phyloP scores from a whole-genome alignment of 2,329 filamentous ascomycete species.

The Apiospora marii region DNA sequence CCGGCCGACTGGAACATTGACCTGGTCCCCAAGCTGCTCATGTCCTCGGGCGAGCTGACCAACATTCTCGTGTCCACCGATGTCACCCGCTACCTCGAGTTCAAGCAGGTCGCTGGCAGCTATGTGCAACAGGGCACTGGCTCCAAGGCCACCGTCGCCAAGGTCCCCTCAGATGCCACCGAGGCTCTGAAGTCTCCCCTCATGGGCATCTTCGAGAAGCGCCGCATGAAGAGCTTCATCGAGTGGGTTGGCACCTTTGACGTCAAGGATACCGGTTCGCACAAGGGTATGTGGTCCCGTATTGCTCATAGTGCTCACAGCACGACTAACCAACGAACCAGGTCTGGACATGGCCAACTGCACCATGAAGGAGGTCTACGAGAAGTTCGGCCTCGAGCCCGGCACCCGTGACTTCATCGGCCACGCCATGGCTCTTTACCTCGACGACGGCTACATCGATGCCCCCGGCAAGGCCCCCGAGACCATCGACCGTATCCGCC shows the following conservation, averaged over 20 bases:
- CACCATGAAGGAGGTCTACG: conserved; percentile 98
- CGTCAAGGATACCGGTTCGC: conserved; percentile 79
- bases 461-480: conserved; percentile 78
- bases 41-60: conserved; percentile 97
- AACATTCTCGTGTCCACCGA: conserved; percentile 98
- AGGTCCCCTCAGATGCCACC: conserved; percentile 91
- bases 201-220: conserved; percentile 98
- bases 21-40: conserved; percentile 96
- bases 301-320: neutral
- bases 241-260: conserved; percentile 94
- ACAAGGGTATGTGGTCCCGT: conserved; percentile 76
- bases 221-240: conserved; percentile 93
- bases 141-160: conserved; percentile 90
- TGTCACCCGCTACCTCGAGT: conserved; percentile 86
- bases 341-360: conserved; percentile 80
- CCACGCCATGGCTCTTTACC: conserved; percentile 97
- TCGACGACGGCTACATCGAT: conserved; percentile 86
- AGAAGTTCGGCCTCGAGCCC: conserved; percentile 93
- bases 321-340: conserved; percentile 43
- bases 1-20: conserved; percentile 99
- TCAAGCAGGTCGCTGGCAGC: conserved; percentile 94
- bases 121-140: conserved; percentile 90
- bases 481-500: conserved; percentile 87
- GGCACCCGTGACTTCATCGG: conserved; percentile 95
- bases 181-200: conserved; percentile 92